Evolutionary conservation across 768 basidiomycete species (phyloP).

Genomic region (Cystofilobasidium ferigula): DNA sequence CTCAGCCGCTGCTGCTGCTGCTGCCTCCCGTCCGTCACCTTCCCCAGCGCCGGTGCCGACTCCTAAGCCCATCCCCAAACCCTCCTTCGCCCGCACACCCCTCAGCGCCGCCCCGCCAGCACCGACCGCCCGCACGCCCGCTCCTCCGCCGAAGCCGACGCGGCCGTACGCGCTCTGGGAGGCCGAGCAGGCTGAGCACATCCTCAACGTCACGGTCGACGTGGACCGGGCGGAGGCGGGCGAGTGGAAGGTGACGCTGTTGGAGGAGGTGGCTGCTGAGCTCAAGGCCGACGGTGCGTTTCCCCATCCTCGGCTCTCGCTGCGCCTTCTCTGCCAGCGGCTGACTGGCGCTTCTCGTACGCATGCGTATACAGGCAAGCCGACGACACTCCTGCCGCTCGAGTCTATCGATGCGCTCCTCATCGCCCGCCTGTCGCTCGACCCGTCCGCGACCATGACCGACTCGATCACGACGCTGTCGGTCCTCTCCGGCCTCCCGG

Average conservation of each 20-base stretch:
- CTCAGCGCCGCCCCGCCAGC: conserved; percentile 44
- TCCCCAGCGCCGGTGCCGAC: neutral
- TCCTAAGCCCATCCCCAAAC: no score
- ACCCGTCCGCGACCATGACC: conserved; percentile 49
- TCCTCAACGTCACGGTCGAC: neutral
- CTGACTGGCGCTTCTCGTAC: neutral
- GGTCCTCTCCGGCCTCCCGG: conserved; percentile 56
- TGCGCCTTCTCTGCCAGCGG: neutral
- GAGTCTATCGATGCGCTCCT: conserved; percentile 64
- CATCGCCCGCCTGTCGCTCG: conserved; percentile 70
- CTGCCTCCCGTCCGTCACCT: conserved; percentile 1
- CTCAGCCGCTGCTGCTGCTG: conserved; percentile 3
- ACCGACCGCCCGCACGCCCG: conserved; percentile 51
- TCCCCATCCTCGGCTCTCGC: neutral
- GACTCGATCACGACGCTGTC: conserved; percentile 39
- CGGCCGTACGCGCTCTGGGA: neutral
- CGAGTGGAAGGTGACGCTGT: conserved; percentile 63
- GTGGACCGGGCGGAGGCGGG: conserved; percentile 15
- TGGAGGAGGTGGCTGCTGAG: conserved; percentile 64
- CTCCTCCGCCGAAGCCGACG: neutral
- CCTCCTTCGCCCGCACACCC: neutral
- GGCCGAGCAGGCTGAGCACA: neutral
- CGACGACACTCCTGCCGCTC: conserved; percentile 44
- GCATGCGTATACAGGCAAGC: conserved; percentile 25
- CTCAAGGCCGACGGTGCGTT: conserved; percentile 36